A percentile compares a stretch with the other conserved stretches of the same genome.
These are phyloP conservation scores for Ogataea paraovalis DNA, from an alignment of 805 yeast species.

Conservation along the genomic window DNA sequence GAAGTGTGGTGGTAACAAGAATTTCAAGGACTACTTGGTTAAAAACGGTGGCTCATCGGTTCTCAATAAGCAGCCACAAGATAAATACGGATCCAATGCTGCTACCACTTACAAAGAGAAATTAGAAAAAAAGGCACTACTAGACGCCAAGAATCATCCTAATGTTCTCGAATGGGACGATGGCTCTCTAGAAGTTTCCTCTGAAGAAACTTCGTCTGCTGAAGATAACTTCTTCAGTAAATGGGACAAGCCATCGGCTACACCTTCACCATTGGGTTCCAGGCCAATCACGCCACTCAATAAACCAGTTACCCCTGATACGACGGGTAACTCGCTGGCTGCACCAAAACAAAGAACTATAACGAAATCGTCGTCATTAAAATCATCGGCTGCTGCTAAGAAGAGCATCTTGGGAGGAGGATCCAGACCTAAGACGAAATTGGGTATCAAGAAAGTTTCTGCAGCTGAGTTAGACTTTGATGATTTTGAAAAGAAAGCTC, in stretches of 20 bases:
- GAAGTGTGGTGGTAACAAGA: conserved; percentile 90
- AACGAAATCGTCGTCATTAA: conserved; percentile 23
- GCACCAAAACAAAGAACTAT: conserved; percentile 31
- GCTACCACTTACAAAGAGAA: conserved; percentile 83
- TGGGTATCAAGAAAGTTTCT: conserved; percentile 54
- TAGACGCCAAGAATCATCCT: conserved; percentile 71
- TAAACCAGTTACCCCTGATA: conserved; percentile 18
- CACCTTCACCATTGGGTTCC: conserved; percentile 45
- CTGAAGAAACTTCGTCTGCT: conserved; percentile 59
- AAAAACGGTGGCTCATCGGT: conserved; percentile 83
- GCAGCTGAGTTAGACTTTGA: conserved; percentile 52
- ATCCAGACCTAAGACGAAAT: conserved; percentile 53
- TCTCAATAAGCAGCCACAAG: conserved; percentile 61
- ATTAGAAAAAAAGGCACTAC: conserved; percentile 60
- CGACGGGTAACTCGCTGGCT: conserved; percentile 15
- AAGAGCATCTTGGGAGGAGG: conserved; percentile 40
- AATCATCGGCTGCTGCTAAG: conserved; percentile 17
- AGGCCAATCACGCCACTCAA: conserved; percentile 40
- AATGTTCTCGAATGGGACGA: conserved; percentile 65
- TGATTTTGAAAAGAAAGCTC: conserved; percentile 71
- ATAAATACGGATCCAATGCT: conserved; percentile 74
- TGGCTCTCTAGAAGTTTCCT: conserved; percentile 32
- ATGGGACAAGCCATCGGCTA: conserved; percentile 79
- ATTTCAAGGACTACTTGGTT: conserved; percentile 75
- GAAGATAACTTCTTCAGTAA: conserved; percentile 86